A percentile compares a stretch with the other conserved stretches of the same genome.
phyloP scores from a whole-genome alignment of 345 rosid genomes.

The Sonneratia caseolaris region DNA sequence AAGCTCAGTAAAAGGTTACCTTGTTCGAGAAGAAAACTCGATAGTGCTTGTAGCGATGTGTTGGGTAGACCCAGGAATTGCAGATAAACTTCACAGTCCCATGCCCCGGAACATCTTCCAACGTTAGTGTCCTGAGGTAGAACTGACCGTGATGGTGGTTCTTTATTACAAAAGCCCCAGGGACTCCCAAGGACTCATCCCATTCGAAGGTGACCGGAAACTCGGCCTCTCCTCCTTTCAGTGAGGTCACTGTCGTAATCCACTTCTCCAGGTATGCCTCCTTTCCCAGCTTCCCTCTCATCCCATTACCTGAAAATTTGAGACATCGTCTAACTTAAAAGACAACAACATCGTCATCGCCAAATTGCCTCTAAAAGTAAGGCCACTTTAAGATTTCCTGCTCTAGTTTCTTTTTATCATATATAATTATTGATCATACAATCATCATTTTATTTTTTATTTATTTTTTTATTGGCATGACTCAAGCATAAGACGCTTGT shows the following conservation, averaged over 20 bases:
- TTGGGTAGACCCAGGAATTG: conserved; percentile 18
- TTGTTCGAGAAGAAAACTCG: conserved; percentile 19
- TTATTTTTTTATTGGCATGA: too few relatives aligned
- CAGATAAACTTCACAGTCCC: conserved; percentile 11
- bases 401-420: background rate
- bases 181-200: conserved; percentile 10
- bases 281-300: conserved; percentile 8
- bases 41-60: conserved; percentile 9
- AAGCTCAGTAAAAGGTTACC: conserved; percentile 1
- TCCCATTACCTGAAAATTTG: conserved; percentile 6
- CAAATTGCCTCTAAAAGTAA: background rate
- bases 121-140: conserved; percentile 10
- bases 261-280: conserved; percentile 12
- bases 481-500: too few relatives aligned
- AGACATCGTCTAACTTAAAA: background rate
- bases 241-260: conserved; percentile 3
- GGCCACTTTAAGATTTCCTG: background rate
- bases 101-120: conserved; percentile 5
- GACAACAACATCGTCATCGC: background rate
- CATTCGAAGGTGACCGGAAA: conserved; percentile 10
- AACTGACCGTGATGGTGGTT: conserved; percentile 14
- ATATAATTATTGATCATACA: too few relatives aligned
- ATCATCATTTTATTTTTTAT: too few relatives aligned
- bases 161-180: conserved; percentile 5
- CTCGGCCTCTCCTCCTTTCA: conserved; percentile 10